These are phyloP conservation scores for Amylocystis lapponica DNA, from an alignment of 768 basidiomycete species.

Conservation along the genomic window DNA sequence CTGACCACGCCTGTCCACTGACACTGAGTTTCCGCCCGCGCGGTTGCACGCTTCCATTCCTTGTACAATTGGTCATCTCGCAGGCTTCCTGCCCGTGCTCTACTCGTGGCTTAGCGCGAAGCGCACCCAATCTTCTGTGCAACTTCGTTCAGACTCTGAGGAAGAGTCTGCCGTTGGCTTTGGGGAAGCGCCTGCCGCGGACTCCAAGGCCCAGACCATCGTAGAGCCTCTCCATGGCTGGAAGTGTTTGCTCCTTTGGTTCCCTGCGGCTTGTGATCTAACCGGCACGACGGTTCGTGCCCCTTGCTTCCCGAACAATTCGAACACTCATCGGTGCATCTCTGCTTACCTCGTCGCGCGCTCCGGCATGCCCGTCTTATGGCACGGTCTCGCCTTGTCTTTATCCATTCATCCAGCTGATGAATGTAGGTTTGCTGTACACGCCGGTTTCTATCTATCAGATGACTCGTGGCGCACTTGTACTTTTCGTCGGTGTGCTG, in stretches of 20 bases:
- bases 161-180: too few relatives aligned
- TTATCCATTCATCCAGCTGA: slow-evolving; percentile 40
- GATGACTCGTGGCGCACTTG: slow-evolving; percentile 91
- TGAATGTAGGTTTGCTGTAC: slow-evolving; percentile 95
- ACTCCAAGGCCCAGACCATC: slow-evolving; percentile 18
- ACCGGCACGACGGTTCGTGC: slow-evolving; percentile 80
- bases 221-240: slow-evolving; percentile 51
- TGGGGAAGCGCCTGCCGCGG: slow-evolving; percentile 18
- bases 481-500: slow-evolving; percentile 88
- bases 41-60: too few relatives aligned
- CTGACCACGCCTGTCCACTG: not conserved
- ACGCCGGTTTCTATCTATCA: slow-evolving; percentile 98
- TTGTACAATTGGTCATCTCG: slow-evolving; percentile 5
- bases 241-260: slow-evolving; percentile 75
- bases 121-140: slow-evolving; percentile 44
- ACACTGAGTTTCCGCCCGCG: slow-evolving; percentile 14
- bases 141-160: slow-evolving; percentile 48
- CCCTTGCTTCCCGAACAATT: not conserved
- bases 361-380: slow-evolving; percentile 5
- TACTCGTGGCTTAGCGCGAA: slow-evolving; percentile 54
- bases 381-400: not conserved
- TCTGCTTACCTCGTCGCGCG: too few relatives aligned
- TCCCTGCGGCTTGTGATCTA: slow-evolving; percentile 86
- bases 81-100: slow-evolving; percentile 82
- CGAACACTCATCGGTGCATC: not conserved